Percentiles rank a stretch among this genome's conserved stretches.
Conservation (phyloP, 163 green algal species). For the Chlorella variabilis region DNA sequence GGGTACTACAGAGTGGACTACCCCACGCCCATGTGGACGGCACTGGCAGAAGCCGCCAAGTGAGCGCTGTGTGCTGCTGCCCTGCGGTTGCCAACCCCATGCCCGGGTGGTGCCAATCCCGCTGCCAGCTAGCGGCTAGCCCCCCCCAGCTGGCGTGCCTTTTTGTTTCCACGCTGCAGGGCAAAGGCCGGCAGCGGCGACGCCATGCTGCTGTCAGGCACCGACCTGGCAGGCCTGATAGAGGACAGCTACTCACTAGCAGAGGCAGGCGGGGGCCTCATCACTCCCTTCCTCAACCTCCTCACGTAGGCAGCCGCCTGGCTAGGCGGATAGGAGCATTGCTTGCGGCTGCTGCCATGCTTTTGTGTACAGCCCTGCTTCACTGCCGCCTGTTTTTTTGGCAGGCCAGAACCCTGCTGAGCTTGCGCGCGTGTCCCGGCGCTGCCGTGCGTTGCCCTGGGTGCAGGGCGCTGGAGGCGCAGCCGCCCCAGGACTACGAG, state of each 20-base stretch:
- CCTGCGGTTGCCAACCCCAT: background rate
- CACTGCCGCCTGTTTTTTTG: background rate
- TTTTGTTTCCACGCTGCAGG: background rate
- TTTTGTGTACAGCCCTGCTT: background rate
- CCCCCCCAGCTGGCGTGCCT: background rate
- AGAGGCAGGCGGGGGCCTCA: constrained; percentile 31
- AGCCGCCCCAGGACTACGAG: constrained; percentile 5
- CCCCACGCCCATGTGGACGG: constrained; percentile 40
- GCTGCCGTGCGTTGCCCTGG: background rate
- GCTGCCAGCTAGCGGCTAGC: too few relatives aligned
- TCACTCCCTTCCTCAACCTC: constrained; percentile 59
- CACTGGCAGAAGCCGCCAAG: constrained; percentile 41
- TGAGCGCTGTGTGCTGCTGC: background rate
- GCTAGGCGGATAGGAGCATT: too few relatives aligned
- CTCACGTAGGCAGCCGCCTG: constrained; percentile 35
- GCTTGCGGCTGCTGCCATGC: background rate
- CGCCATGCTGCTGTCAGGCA: constrained; percentile 10
- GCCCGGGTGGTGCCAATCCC: background rate
- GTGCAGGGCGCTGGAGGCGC: constrained; percentile 6
- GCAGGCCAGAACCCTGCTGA: background rate
- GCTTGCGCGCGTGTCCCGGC: background rate
- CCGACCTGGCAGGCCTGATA: constrained; percentile 61
- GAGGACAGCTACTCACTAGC: constrained; percentile 59
- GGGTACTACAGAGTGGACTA: constrained; percentile 63
- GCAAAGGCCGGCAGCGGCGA: background rate